Evolutionary conservation across 345 rosid genomes (phyloP), one percentile per base, ranked within the genome.

Genomic region (Lagerstroemia speciosa): DNA sequence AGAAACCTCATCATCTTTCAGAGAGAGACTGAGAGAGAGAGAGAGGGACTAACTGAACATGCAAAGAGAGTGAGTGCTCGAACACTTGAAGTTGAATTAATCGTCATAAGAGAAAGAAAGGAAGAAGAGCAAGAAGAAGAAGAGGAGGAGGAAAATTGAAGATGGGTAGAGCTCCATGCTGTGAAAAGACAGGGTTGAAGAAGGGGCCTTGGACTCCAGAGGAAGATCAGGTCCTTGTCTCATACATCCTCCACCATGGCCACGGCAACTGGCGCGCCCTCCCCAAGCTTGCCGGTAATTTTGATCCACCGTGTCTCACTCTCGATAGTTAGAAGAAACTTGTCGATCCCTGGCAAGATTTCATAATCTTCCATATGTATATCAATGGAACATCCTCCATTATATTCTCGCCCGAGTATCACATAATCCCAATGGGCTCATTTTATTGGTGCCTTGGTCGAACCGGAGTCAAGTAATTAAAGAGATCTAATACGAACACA

Each of bases 131-230:
- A 11, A 31, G 24, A 2, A 22, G 46, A 27, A n/a, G n/a, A n/a
- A n/a, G n/a, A n/a, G n/a, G n/a, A n/a, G n/a, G n/a, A n/a, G n/a
- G n/a, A n/a, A n/a, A n/a, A n/a, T n/a, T 29, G 10, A 71, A 81
- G 63, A 92, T 90, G 98, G 98, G 64, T 71, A 85, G 98, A 79
- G 90, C 91, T 82, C 98, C 97, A 67, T 90, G 96, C 71, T 90
- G 98, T 66, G 90, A 87, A 72, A 87, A 90, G 78, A 81, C 75
- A 84, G 95, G 98, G 8, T 58, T 88, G 78, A 92, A 88, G 58
- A 73, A 31, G 65, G 76, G 76, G 40, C 72, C 76, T 22, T 73
- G 76, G 76, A 64, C 72, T 5, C 67, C 75, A 31, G 87, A 92
- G 73, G 98, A 90, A 80, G 98, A 92, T 71, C 72, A 73, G 72